Conservation (phyloP, 345 rosid genomes). For the Cardiospermum halicacabum region DNA sequence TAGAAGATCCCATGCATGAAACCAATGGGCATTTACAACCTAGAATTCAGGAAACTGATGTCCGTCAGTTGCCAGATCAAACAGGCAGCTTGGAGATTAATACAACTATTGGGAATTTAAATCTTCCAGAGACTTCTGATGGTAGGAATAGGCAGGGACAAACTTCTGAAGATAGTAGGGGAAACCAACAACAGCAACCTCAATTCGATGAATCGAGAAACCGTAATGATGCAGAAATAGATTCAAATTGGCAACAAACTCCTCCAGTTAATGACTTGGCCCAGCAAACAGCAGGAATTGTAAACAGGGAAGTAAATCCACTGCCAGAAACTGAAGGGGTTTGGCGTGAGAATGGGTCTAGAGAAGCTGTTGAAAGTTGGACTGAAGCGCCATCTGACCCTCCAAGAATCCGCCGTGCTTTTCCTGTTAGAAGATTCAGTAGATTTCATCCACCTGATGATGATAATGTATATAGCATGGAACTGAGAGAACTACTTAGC, state of each 20-base stretch:
- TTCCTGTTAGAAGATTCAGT: constrained; percentile 67
- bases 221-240: constrained; percentile 45
- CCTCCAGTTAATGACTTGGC: constrained; percentile 47
- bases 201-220: constrained; percentile 49
- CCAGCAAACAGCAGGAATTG: constrained; percentile 43
- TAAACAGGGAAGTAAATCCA: constrained; percentile 35
- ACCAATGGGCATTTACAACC: constrained; percentile 40
- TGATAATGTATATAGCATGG: constrained; percentile 92
- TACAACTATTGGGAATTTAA: constrained; percentile 30
- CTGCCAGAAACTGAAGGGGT: constrained; percentile 42
- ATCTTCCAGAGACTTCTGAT: constrained; percentile 50
- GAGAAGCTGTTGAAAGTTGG: constrained; percentile 59
- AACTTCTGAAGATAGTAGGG: constrained; percentile 38
- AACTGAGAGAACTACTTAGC: constrained; percentile 94
- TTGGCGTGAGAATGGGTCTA: constrained; percentile 58
- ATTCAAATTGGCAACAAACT: constrained; percentile 49
- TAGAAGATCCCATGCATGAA: constrained; percentile 39
- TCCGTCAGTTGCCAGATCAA: constrained; percentile 41
- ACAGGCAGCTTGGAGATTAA: constrained; percentile 33
- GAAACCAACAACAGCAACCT: constrained; percentile 45
- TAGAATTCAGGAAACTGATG: constrained; percentile 36
- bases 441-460: constrained; percentile 96
- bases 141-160: constrained; percentile 47
- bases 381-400: constrained; percentile 52
- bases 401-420: constrained; percentile 55